Conservation (phyloP, 169 alveolate genomes). For the Plasmodium ovale region DNA sequence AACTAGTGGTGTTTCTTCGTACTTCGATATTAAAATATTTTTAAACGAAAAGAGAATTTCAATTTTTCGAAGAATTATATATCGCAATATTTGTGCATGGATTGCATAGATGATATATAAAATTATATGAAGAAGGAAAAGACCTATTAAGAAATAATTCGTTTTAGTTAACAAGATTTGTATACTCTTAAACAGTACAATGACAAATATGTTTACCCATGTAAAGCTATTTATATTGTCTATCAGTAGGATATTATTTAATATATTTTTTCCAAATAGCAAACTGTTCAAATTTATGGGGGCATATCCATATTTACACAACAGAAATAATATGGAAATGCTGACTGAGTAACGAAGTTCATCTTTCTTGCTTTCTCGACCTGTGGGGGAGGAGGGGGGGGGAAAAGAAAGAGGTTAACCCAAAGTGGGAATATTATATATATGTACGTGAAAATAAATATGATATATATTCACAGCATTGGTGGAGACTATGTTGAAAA, state of each 20-base stretch:
- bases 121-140: conserved; percentile 39
- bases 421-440: background rate
- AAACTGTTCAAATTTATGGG: conserved; percentile 57
- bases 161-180: conserved; percentile 45
- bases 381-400: background rate
- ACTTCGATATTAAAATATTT: conserved; percentile 39
- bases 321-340: conserved; percentile 32
- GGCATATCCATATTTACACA: conserved; percentile 56
- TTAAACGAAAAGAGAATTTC: conserved; percentile 63
- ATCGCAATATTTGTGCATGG: conserved; percentile 68
- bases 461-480: background rate
- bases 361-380: background rate
- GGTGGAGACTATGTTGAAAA: no score
- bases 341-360: conserved; percentile 46
- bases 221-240: conserved; percentile 62
- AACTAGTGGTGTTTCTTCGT: conserved; percentile 39
- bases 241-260: conserved; percentile 46
- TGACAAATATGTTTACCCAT: conserved; percentile 33
- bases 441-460: background rate
- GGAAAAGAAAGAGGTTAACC: no score
- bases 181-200: conserved; percentile 25
- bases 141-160: conserved; percentile 38
- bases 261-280: conserved; percentile 40
- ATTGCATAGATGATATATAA: conserved; percentile 55
- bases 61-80: conserved; percentile 69